Conservation (phyloP, 768 basidiomycete species). For the Neoboletus brunneissimus region DNA sequence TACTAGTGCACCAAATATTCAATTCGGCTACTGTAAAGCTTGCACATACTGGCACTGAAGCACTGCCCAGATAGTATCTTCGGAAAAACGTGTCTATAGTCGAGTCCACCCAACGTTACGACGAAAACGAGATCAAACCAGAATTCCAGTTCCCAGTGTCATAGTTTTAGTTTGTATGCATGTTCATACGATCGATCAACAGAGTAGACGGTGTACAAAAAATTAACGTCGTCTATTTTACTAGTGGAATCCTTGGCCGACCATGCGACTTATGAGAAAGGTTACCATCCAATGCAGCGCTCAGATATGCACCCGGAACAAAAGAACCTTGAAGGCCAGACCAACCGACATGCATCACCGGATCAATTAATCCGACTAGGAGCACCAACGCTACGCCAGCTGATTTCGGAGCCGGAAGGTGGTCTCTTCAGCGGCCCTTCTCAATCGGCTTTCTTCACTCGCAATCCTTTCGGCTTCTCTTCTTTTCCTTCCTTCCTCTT, state of each 20-base stretch:
- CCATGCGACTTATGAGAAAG: background rate
- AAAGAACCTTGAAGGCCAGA: background rate
- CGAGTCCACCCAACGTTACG: too few species aligned
- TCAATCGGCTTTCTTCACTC: slow-evolving; percentile 46
- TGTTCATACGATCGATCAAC: background rate
- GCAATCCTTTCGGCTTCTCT: slow-evolving; percentile 55
- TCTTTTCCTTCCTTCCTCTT: slow-evolving; percentile 57
- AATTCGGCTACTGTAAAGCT: too few species aligned
- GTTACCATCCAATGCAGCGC: background rate
- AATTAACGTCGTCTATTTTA: slow-evolving; percentile 7
- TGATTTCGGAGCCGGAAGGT: slow-evolving; percentile 36
- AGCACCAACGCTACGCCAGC: slow-evolving; percentile 1
- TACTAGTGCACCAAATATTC: too few species aligned
- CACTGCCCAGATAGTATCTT: too few species aligned
- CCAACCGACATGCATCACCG: background rate
- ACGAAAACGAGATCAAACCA: background rate
- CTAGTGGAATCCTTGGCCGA: background rate
- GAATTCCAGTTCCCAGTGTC: background rate
- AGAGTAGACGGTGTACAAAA: background rate
- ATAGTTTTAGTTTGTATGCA: background rate
- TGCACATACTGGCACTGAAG: too few species aligned
- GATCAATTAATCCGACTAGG: background rate
- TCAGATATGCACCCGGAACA: background rate
- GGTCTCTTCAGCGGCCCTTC: slow-evolving; percentile 51
- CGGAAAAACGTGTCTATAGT: too few species aligned